Percentiles rank a stretch among this genome's conserved stretches.
phyloP scores from a whole-genome alignment of 2,329 filamentous ascomycete species.

The Nannizziopsis barbatae region DNA sequence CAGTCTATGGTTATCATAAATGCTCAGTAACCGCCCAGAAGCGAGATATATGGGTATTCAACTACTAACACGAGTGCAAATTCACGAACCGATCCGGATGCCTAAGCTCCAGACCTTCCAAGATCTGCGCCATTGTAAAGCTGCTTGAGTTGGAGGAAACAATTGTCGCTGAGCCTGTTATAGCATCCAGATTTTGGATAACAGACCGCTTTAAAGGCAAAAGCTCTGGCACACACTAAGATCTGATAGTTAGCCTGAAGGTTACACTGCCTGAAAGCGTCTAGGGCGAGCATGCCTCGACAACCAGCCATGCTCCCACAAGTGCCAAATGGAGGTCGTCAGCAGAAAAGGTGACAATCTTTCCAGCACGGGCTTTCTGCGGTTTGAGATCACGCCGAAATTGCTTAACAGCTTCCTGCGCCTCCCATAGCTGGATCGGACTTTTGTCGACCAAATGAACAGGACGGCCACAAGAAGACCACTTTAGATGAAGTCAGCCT shows the following conservation, averaged over 20 bases:
- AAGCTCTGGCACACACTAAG: conserved; percentile 38
- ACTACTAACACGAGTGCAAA: conserved; percentile 34
- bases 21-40: background rate
- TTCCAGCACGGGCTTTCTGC: conserved; percentile 12
- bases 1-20: conserved; percentile 22
- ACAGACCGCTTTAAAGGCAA: conserved; percentile 34
- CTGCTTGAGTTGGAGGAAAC: conserved; percentile 42
- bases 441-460: conserved; percentile 26
- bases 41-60: background rate
- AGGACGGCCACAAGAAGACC: conserved; percentile 25
- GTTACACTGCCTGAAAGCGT: background rate
- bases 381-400: conserved; percentile 15
- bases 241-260: background rate
- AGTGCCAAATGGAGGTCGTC: conserved; percentile 18
- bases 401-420: conserved; percentile 21
- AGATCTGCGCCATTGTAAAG: conserved; percentile 36
- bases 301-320: conserved; percentile 26
- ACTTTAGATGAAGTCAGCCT: conserved; percentile 17
- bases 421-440: conserved; percentile 22
- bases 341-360: conserved; percentile 18
- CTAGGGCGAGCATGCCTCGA: conserved; percentile 23
- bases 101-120: conserved; percentile 28
- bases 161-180: conserved; percentile 29
- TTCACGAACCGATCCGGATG: conserved; percentile 32
- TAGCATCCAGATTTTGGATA: conserved; percentile 31